Evolutionary conservation across 2,329 filamentous ascomycete species (phyloP).

Genomic region (Pestalotiopsis sp.): DNA sequence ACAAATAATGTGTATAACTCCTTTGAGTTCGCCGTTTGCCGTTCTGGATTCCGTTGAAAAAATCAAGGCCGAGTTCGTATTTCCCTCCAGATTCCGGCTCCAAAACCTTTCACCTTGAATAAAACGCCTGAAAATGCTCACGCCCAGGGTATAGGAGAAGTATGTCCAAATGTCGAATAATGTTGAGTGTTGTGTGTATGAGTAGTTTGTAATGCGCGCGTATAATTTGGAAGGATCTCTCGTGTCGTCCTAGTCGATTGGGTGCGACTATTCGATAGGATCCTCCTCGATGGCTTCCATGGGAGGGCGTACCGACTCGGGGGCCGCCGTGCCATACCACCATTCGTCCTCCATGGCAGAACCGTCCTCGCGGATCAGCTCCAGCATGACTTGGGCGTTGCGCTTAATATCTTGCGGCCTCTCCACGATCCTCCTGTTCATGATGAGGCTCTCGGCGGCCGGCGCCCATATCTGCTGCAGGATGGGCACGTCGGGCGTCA

Average conservation of each 20-base stretch:
- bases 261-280: constrained; percentile 36
- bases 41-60: constrained; percentile 10
- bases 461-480: constrained; percentile 65
- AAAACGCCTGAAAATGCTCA: constrained; percentile 35
- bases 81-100: neutral
- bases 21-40: constrained; percentile 21
- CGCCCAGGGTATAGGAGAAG: constrained; percentile 14
- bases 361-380: constrained; percentile 66
- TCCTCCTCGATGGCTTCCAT: constrained; percentile 57
- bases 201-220: neutral
- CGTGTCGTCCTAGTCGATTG: neutral
- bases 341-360: constrained; percentile 64
- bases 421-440: constrained; percentile 61
- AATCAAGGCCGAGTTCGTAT: neutral
- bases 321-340: constrained; percentile 58
- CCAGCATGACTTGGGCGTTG: constrained; percentile 64
- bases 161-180: constrained; percentile 5
- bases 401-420: constrained; percentile 64
- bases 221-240: neutral
- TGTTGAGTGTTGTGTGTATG: neutral
- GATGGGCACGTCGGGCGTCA: constrained; percentile 59
- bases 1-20: constrained; percentile 18
- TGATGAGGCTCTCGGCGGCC: constrained; percentile 64
- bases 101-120: constrained; percentile 5
- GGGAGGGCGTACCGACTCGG: constrained; percentile 58